These are phyloP conservation scores for Ascochyta pisi DNA, from an alignment of 2,329 filamentous ascomycete genomes.

Conservation along the genomic window DNA sequence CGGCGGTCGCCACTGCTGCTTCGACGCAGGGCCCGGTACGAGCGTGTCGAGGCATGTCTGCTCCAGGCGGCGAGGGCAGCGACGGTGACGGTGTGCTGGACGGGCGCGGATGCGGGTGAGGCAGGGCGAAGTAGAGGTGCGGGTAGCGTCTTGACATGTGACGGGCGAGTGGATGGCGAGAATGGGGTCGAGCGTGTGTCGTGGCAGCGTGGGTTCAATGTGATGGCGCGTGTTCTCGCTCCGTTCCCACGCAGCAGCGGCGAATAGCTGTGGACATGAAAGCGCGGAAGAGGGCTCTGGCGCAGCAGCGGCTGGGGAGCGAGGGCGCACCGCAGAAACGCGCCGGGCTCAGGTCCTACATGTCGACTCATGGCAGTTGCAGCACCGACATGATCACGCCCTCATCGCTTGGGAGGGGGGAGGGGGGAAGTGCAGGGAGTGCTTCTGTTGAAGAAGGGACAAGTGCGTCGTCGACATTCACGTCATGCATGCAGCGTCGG, in stretches of 20 bases:
- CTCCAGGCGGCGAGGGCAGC: slow-evolving; percentile 40
- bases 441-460: slow-evolving; percentile 11
- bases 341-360: slow-evolving; percentile 49
- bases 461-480: not conserved
- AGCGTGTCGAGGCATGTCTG: slow-evolving; percentile 36
- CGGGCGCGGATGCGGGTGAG: slow-evolving; percentile 6
- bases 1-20: slow-evolving; percentile 31
- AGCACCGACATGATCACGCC: slow-evolving; percentile 41
- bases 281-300: slow-evolving; percentile 26
- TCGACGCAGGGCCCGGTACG: slow-evolving; percentile 23
- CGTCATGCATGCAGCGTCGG: slow-evolving; percentile 9
- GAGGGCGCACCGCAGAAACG: slow-evolving; percentile 41
- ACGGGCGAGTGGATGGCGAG: slow-evolving; percentile 14
- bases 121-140: slow-evolving; percentile 18
- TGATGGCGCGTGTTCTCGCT: slow-evolving; percentile 18
- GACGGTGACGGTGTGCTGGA: slow-evolving; percentile 31
- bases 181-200: not conserved
- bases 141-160: slow-evolving; percentile 19
- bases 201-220: slow-evolving; percentile 15
- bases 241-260: slow-evolving; percentile 12
- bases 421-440: slow-evolving; percentile 4
- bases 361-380: slow-evolving; percentile 54
- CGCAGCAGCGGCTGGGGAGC: slow-evolving; percentile 36
- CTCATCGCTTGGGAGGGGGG: not conserved
- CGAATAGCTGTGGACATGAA: slow-evolving; percentile 15